Evolutionary conservation across 2,329 filamentous ascomycete genomes (phyloP).

Genomic region (Pseudogymnoascus sp.): DNA sequence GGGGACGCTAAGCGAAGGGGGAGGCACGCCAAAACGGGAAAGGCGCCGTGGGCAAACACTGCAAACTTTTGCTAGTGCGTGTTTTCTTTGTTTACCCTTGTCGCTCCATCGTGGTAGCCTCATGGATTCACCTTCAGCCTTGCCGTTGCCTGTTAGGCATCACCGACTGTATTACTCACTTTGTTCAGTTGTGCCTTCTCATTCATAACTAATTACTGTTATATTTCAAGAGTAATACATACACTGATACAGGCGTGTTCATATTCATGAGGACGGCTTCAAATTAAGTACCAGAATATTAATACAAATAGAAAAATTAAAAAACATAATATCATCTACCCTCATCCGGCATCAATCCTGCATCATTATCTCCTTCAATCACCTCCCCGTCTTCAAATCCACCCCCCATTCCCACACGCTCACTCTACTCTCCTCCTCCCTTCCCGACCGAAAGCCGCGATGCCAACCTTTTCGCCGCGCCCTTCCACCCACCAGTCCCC

Average conservation of each 20-base stretch:
- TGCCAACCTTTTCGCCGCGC: neutral
- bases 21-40: neutral
- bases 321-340: neutral
- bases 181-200: too few species aligned
- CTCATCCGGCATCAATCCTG: too few species aligned
- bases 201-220: too few species aligned
- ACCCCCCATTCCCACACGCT: neutral
- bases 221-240: neutral
- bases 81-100: neutral
- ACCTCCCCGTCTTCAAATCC: neutral
- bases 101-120: neutral
- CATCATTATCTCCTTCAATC: too few species aligned
- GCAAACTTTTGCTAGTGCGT: conserved; percentile 3
- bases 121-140: neutral
- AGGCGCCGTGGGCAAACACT: neutral
- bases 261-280: neutral
- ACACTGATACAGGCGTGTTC: neutral
- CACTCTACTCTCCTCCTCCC: neutral
- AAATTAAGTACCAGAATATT: neutral
- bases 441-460: neutral
- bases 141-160: too few species aligned
- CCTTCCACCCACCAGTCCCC: neutral
- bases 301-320: neutral
- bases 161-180: too few species aligned
- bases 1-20: neutral